A percentile compares a stretch with the other conserved stretches of the same genome.
Conservation (phyloP, 1,284 basidiomycete genomes). For the Rhizopogon hawkerae region DNA sequence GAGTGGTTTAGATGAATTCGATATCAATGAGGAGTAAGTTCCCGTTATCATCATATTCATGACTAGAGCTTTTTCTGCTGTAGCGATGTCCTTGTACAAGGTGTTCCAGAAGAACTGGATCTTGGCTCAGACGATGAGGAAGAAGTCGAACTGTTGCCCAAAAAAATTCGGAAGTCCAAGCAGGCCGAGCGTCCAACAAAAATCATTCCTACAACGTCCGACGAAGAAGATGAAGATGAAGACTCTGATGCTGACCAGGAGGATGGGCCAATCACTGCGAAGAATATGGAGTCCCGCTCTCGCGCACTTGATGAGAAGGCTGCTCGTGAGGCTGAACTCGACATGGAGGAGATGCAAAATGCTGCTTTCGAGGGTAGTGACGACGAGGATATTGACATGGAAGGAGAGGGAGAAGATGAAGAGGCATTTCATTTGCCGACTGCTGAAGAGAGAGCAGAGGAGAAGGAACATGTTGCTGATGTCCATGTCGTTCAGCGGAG, state of each 20-base stretch:
- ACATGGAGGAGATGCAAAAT: constrained; percentile 57
- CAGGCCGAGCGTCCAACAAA: constrained; percentile 40
- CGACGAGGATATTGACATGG: constrained; percentile 49
- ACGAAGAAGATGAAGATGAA: constrained; percentile 35
- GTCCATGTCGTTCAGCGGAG: constrained; percentile 80
- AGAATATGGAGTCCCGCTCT: constrained; percentile 71
- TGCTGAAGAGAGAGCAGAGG: constrained; percentile 72
- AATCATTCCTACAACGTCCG: constrained; percentile 42
- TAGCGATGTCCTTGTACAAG: constrained; percentile 39
- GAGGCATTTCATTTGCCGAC: constrained; percentile 73
- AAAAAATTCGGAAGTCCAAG: constrained; percentile 44
- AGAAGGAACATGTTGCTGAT: constrained; percentile 68
- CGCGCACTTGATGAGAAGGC: constrained; percentile 61
- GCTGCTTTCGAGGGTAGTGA: constrained; percentile 39
- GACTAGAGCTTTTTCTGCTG: neutral
- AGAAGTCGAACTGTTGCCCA: constrained; percentile 25
- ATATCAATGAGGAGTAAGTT: constrained; percentile 35
- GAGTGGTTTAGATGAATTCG: constrained; percentile 42
- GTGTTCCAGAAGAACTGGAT: constrained; percentile 57
- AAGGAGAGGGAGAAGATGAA: constrained; percentile 46
- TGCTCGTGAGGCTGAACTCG: constrained; percentile 59
- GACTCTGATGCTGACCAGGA: constrained; percentile 42
- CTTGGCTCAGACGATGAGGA: constrained; percentile 59
- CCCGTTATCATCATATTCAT: neutral
- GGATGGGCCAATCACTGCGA: constrained; percentile 57